Percentiles rank a stretch among this genome's conserved stretches.
These are phyloP conservation scores for Fragaria iinumae DNA, from an alignment of 306 rosid species.

Conservation along the genomic window DNA sequence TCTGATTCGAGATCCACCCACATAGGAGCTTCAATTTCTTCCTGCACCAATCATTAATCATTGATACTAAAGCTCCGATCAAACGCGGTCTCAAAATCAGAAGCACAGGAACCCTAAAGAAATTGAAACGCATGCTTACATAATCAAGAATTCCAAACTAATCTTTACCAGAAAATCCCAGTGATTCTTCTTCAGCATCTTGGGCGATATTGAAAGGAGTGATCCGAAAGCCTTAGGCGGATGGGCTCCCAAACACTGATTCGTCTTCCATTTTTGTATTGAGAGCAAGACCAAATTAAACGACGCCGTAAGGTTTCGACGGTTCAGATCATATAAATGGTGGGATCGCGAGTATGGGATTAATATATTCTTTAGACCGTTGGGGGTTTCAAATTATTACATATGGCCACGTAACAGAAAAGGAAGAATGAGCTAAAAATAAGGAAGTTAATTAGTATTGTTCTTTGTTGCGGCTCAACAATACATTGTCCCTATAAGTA, in stretches of 20 bases:
- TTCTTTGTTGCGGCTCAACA: no score
- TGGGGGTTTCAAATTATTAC: background rate
- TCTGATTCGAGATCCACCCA: slow-evolving; percentile 73
- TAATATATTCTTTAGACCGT: background rate
- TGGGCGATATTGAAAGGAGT: background rate
- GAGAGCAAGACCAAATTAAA: background rate
- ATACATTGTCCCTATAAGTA: no score
- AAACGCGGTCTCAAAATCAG: background rate
- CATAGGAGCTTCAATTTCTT: slow-evolving; percentile 80
- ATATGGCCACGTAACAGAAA: no score
- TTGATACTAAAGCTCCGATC: no score
- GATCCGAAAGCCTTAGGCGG: background rate
- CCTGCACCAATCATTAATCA: slow-evolving; percentile 38
- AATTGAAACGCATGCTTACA: background rate
- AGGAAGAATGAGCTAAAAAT: no score
- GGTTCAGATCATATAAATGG: background rate
- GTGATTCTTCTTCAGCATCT: slow-evolving; percentile 37
- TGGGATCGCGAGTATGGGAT: background rate
- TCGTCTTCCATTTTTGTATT: background rate
- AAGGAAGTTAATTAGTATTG: no score
- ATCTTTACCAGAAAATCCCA: slow-evolving; percentile 71
- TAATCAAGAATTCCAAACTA: background rate
- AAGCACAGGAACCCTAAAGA: background rate
- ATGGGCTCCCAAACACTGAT: background rate
- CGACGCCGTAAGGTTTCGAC: background rate